phyloP scores from a whole-genome alignment of 768 basidiomycete genomes.

The Amanita molliuscula region DNA sequence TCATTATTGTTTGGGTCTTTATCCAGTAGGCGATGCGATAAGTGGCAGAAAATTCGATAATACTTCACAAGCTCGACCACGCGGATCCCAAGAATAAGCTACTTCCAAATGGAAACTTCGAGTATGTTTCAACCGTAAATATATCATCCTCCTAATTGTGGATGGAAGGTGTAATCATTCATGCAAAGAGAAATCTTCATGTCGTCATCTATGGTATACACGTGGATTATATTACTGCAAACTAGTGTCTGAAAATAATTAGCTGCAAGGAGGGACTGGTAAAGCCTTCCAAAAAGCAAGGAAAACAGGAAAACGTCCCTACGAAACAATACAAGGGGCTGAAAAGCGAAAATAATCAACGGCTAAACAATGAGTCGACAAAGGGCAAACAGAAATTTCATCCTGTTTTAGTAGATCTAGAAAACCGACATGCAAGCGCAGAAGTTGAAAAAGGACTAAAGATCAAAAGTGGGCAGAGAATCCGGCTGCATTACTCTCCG shows the following conservation, averaged over 20 bases:
- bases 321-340: background rate
- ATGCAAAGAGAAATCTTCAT: constrained; percentile 69
- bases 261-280: constrained; percentile 67
- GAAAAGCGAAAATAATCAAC: background rate
- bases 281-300: constrained; percentile 7
- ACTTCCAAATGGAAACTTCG: constrained; percentile 54
- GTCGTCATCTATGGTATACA: constrained; percentile 67
- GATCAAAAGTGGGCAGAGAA: constrained; percentile 27
- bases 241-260: constrained; percentile 5
- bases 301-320: background rate
- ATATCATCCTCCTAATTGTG: background rate
- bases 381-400: constrained; percentile 10
- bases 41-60: constrained; percentile 1
- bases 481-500: constrained; percentile 10
- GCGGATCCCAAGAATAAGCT: constrained; percentile 13
- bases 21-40: background rate
- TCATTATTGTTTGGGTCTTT: background rate
- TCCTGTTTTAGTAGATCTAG: constrained; percentile 26
- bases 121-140: constrained; percentile 28
- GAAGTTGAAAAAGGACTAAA: constrained; percentile 28
- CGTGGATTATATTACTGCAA: background rate
- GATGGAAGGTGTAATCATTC: constrained; percentile 62
- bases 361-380: background rate
- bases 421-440: constrained; percentile 31
- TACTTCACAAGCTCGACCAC: constrained; percentile 3